phyloP scores from a whole-genome alignment of 2,329 filamentous ascomycete species.

The Albifimbria verrucaria region DNA sequence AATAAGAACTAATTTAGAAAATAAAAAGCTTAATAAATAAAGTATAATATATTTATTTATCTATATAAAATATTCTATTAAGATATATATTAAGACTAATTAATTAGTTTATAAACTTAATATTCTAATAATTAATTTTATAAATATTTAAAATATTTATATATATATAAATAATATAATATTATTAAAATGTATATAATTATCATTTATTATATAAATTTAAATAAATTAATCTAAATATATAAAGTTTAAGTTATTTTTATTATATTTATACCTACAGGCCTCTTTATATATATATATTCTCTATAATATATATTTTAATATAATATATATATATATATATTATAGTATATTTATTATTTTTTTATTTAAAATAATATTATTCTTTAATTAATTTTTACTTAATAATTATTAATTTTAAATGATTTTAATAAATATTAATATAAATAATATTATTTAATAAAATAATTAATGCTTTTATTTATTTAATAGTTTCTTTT shows the following conservation, averaged over 20 bases:
- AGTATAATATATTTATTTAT: neutral
- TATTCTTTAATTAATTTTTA: neutral
- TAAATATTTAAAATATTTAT: neutral
- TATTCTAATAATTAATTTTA: neutral
- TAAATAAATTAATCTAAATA: neutral
- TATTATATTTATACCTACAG: too few species aligned
- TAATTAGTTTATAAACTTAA: neutral
- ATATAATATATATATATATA: neutral
- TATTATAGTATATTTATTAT: neutral
- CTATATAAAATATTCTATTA: neutral
- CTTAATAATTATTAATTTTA: neutral
- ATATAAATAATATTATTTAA: neutral
- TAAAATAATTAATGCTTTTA: neutral
- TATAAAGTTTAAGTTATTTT: neutral
- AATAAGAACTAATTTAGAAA: slow-evolving; percentile 1
- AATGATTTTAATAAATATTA: neutral
- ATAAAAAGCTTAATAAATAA: neutral
- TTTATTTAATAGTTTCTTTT: too few species aligned
- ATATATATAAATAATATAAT: neutral
- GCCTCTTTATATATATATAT: too few species aligned
- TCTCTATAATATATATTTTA: neutral
- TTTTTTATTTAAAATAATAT: neutral
- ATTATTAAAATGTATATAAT: neutral
- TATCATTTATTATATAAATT: neutral
- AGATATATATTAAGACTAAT: neutral